Percentiles rank a stretch among this genome's conserved stretches.
Conservation (phyloP, 2,329 filamentous ascomycete genomes). For the Monilinia vaccinii-corymbosi region DNA sequence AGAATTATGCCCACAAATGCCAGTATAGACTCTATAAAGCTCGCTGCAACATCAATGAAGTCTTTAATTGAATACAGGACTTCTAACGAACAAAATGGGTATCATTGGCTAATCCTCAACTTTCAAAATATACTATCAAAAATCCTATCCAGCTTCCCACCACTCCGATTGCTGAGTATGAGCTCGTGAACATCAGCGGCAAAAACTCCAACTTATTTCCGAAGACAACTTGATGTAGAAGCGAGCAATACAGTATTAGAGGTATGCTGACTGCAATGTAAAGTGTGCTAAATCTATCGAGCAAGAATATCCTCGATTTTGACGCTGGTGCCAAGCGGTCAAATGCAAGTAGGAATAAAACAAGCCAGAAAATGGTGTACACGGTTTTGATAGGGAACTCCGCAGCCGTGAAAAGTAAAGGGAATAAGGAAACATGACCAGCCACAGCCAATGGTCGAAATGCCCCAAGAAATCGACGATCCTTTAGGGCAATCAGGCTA, state of each 20-base stretch:
- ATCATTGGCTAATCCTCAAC: conserved; percentile 18
- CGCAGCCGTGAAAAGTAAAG: conserved; percentile 79
- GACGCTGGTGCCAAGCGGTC: conserved; percentile 82
- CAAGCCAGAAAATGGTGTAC: conserved; percentile 88
- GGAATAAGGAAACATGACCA: conserved; percentile 91
- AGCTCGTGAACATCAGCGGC: conserved; percentile 93
- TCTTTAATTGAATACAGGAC: background rate
- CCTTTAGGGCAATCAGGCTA: conserved; percentile 80
- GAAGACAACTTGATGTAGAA: conserved; percentile 77
- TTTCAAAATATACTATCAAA: conserved; percentile 76
- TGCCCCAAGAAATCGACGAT: conserved; percentile 81
- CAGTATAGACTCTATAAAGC: background rate
- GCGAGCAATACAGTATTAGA: conserved; percentile 77
- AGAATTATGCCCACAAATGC: background rate
- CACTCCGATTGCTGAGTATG: conserved; percentile 89
- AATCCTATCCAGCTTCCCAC: conserved; percentile 94
- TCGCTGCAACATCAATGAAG: background rate
- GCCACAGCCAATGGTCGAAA: conserved; percentile 89
- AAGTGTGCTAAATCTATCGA: conserved; percentile 81
- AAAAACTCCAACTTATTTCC: conserved; percentile 79
- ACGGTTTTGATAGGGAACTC: conserved; percentile 92
- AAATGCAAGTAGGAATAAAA: conserved; percentile 77
- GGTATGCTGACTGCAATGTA: conserved; percentile 89
- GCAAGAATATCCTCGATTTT: conserved; percentile 72
- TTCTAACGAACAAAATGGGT: conserved; percentile 9